These are phyloP conservation scores for Lyophyllum semitale DNA, from an alignment of 768 basidiomycete species.

Conservation along the genomic window DNA sequence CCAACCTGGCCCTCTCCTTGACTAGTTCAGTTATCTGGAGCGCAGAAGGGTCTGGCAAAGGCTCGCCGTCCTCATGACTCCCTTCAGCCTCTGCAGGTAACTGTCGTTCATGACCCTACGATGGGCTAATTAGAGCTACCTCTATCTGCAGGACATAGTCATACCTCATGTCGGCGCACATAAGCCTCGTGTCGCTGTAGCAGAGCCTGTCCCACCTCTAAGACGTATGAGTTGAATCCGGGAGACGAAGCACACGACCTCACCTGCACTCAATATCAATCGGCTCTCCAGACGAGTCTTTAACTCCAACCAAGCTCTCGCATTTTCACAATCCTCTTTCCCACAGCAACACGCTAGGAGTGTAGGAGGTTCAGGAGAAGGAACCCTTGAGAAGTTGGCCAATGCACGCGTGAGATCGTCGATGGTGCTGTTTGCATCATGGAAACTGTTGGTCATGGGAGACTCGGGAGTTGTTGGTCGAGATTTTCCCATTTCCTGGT, in stretches of 20 bases:
- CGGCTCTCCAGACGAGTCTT: constrained; percentile 76
- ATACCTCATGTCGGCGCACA: constrained; percentile 69
- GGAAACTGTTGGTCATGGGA: constrained; percentile 48
- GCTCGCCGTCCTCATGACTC: constrained; percentile 19
- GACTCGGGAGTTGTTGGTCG: constrained; percentile 52
- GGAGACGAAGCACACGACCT: constrained; percentile 27
- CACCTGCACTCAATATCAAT: constrained; percentile 85
- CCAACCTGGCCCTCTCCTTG: constrained; percentile 61
- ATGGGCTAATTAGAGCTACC: not conserved
- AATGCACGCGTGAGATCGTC: constrained; percentile 80
- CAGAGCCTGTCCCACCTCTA: constrained; percentile 90
- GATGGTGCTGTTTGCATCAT: constrained; percentile 62
- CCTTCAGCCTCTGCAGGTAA: constrained; percentile 2
- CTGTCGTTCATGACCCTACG: constrained; percentile 8
- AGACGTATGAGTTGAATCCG: constrained; percentile 4
- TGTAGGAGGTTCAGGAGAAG: constrained; percentile 68
- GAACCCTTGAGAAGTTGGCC: constrained; percentile 68
- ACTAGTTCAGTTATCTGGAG: constrained; percentile 33
- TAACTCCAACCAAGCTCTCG: constrained; percentile 60
- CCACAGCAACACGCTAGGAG: constrained; percentile 66
- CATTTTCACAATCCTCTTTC: constrained; percentile 63
- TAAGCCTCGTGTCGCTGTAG: constrained; percentile 86
- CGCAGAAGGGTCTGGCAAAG: constrained; percentile 33
- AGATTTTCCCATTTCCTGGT: constrained; percentile 19
- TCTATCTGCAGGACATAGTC: constrained; percentile 18